These are phyloP conservation scores for Scutellaria galericulata DNA, from an alignment of 257 asterid genomes.

Conservation along the genomic window DNA sequence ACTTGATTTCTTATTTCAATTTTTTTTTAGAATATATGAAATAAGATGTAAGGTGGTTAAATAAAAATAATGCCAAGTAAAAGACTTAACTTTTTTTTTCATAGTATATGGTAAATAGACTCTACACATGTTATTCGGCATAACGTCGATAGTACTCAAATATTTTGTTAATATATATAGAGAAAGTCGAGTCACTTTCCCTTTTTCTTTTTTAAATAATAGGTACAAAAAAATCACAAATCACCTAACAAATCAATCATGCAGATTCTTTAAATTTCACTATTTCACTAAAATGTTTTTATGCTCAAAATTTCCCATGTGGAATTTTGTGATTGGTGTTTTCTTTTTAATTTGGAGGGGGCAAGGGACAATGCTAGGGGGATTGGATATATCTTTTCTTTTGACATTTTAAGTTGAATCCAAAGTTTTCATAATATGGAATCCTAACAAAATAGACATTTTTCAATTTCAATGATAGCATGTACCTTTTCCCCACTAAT, in stretches of 20 bases:
- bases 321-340: conserved; percentile 13
- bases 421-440: conserved; percentile 40
- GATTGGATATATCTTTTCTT: conserved; percentile 42
- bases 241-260: too few relatives aligned
- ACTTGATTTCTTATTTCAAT: neutral
- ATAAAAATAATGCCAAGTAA: too few relatives aligned
- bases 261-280: neutral
- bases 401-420: conserved; percentile 51
- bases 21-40: too few relatives aligned
- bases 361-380: conserved; percentile 36
- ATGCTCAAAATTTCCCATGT: neutral
- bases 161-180: too few relatives aligned
- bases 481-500: conserved; percentile 41
- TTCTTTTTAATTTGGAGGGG: neutral
- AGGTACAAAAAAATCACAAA: too few relatives aligned
- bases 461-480: conserved; percentile 42
- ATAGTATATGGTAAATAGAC: conserved; percentile 5
- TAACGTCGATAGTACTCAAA: too few relatives aligned
- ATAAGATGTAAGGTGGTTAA: too few relatives aligned
- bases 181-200: too few relatives aligned
- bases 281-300: neutral
- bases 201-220: too few relatives aligned
- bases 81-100: too few relatives aligned
- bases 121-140: too few relatives aligned
- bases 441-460: conserved; percentile 41